phyloP scores from a whole-genome alignment of 331 rosid species.

The Malus hybrid region DNA sequence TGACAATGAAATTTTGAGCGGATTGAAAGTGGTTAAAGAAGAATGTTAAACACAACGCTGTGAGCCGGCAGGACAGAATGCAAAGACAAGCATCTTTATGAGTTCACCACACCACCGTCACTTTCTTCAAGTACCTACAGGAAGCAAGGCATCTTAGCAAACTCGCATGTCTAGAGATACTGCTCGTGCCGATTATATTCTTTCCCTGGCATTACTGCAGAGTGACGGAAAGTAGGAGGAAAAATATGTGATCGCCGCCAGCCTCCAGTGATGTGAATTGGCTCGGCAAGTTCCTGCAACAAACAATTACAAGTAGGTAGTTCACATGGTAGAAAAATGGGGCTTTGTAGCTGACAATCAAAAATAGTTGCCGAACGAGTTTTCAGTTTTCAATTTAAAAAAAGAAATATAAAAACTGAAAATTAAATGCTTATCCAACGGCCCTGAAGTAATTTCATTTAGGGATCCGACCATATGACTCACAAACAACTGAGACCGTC shows the following conservation, averaged over 20 bases:
- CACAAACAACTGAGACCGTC: neutral
- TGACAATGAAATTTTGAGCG: conserved; percentile 9
- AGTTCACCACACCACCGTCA: neutral
- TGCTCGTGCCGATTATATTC: neutral
- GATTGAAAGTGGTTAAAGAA: conserved; percentile 10
- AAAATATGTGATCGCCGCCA: neutral
- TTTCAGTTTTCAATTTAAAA: no score
- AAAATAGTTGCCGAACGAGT: neutral
- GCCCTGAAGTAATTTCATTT: no score
- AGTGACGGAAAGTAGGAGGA: neutral
- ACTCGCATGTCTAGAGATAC: neutral
- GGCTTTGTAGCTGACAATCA: neutral
- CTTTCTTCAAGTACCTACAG: neutral
- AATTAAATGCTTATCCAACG: no score
- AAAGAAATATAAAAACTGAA: no score
- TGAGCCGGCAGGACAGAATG: neutral
- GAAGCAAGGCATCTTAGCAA: neutral
- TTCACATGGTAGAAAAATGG: neutral
- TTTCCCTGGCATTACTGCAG: neutral
- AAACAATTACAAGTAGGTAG: neutral
- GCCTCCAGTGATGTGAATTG: neutral
- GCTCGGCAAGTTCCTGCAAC: neutral
- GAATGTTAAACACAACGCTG: neutral
- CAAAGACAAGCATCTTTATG: neutral
- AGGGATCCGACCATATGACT: no score